Conservation (phyloP, 768 basidiomycete species). For the Podaxis carcinomalis region DNA sequence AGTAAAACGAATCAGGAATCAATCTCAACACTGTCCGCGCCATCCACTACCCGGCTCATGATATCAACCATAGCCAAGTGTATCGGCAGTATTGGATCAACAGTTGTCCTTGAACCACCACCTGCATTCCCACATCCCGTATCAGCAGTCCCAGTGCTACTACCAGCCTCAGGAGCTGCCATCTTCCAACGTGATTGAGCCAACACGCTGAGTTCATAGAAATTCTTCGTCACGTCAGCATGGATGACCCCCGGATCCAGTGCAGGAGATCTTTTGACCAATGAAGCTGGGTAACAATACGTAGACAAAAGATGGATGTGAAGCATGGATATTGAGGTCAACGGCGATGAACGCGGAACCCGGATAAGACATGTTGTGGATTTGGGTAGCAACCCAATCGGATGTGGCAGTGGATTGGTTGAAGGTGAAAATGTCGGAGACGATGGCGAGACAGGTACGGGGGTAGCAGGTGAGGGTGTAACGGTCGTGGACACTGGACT, state of each 20-base stretch:
- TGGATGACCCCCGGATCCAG: conserved; percentile 27
- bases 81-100: conserved; percentile 57
- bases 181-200: conserved; percentile 45
- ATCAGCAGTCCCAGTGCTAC: neutral
- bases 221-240: conserved; percentile 62
- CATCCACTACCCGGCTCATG: conserved; percentile 30
- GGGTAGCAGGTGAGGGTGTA: conserved; percentile 14
- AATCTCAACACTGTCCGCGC: conserved; percentile 30
- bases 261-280: conserved; percentile 15
- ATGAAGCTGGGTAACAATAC: conserved; percentile 27
- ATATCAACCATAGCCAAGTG: conserved; percentile 71
- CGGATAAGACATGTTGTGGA: conserved; percentile 57
- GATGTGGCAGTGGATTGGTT: conserved; percentile 20
- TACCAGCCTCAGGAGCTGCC: neutral
- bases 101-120: conserved; percentile 14
- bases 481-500: conserved; percentile 43
- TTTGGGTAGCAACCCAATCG: conserved; percentile 47
- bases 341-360: conserved; percentile 39
- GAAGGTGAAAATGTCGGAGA: conserved; percentile 1
- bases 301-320: conserved; percentile 57
- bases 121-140: neutral
- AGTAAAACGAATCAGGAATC: conserved; percentile 16
- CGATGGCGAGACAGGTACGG: conserved; percentile 7
- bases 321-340: conserved; percentile 46
- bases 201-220: conserved; percentile 65